Conservation (phyloP, 2,329 filamentous ascomycete genomes). For the Waltergamsia citrina region DNA sequence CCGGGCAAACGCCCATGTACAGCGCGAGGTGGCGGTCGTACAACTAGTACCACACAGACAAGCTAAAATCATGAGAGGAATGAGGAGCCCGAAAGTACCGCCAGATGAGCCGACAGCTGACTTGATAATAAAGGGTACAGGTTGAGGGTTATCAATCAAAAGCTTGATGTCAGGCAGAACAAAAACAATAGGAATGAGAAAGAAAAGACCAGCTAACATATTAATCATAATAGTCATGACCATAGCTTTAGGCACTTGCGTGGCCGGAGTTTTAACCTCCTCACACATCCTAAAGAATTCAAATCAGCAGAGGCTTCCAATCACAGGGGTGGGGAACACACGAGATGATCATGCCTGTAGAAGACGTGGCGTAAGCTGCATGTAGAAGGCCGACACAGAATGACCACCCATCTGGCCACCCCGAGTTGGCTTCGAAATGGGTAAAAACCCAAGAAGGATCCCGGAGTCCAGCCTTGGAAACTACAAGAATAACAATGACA, state of each 20-base stretch:
- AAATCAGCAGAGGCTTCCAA: constrained; percentile 6
- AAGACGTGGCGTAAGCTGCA: constrained; percentile 64
- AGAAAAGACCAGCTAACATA: constrained; percentile 55
- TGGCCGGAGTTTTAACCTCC: constrained; percentile 56
- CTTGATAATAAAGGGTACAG: constrained; percentile 55
- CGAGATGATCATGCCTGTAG: constrained; percentile 74
- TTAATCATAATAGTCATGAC: constrained; percentile 59
- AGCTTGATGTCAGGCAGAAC: constrained; percentile 53
- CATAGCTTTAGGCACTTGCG: constrained; percentile 66
- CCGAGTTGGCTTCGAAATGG: constrained; percentile 59
- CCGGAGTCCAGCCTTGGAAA: constrained; percentile 60
- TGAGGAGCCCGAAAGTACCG: constrained; percentile 51
- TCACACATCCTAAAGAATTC: constrained; percentile 53
- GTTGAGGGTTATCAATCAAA: constrained; percentile 49
- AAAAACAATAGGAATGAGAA: constrained; percentile 60
- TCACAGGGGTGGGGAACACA: constrained; percentile 27
- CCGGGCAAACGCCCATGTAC: constrained; percentile 60
- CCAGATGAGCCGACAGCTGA: constrained; percentile 50
- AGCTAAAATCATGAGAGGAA: constrained; percentile 57
- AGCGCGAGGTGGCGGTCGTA: constrained; percentile 59
- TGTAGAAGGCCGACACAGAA: constrained; percentile 66
- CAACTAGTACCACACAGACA: constrained; percentile 60
- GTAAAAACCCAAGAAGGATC: constrained; percentile 54
- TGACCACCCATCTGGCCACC: constrained; percentile 63
- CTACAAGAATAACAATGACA: constrained; percentile 48